phyloP scores from a whole-genome alignment of 331 rosid genomes.

The Rhamnella rubrinervis region DNA sequence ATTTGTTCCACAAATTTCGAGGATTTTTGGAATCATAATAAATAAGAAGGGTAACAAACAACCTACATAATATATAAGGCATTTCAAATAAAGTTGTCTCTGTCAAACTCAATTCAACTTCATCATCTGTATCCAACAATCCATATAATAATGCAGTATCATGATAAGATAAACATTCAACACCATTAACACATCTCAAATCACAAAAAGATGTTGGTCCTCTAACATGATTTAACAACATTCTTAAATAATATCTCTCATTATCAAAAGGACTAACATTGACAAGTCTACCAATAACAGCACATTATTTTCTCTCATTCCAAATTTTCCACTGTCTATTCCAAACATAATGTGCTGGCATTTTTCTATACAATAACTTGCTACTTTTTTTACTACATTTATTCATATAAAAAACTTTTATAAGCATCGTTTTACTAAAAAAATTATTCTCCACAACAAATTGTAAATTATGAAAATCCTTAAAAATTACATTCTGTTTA shows the following conservation, averaged over 20 bases:
- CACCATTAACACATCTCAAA: background rate
- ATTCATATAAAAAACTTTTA: background rate
- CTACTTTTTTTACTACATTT: no score
- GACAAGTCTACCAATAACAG: background rate
- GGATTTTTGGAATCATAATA: background rate
- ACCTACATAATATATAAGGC: no score
- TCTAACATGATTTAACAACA: background rate
- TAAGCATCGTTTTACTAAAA: no score
- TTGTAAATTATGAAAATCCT: no score
- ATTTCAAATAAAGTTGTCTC: background rate
- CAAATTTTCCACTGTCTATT: background rate
- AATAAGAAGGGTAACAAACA: slow-evolving; percentile 1
- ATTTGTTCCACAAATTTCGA: no score
- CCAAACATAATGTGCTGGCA: background rate
- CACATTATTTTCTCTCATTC: no score
- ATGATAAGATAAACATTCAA: no score
- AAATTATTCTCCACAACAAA: no score
- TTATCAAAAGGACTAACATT: background rate
- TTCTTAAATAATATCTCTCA: background rate
- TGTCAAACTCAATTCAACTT: background rate
- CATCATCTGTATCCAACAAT: background rate
- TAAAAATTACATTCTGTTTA: no score
- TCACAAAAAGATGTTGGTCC: background rate
- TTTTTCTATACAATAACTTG: background rate
- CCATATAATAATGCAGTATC: no score